Conservation (phyloP, 768 basidiomycete genomes). For the Russula griseocarnosa region DNA sequence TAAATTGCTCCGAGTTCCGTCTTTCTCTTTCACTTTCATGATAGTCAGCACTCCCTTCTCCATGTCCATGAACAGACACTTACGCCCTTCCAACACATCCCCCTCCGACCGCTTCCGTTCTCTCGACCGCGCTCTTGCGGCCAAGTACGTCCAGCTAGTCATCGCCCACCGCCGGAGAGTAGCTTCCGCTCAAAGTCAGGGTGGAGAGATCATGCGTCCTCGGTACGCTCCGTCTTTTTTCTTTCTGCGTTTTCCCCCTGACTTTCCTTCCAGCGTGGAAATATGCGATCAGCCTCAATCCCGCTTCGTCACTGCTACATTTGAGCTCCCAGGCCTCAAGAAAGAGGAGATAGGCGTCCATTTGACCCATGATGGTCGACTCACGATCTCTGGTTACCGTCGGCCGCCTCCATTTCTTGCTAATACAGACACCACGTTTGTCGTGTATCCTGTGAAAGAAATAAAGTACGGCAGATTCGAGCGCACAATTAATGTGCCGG, state of each 20-base stretch:
- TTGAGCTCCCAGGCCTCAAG: slow-evolving; percentile 54
- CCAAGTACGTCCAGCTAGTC: slow-evolving; percentile 24
- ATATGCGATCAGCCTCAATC: slow-evolving; percentile 42
- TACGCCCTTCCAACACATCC: slow-evolving; percentile 3
- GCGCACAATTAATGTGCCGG: slow-evolving; percentile 25
- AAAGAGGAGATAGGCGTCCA: slow-evolving; percentile 48
- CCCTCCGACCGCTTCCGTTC: slow-evolving; percentile 15
- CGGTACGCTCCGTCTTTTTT: slow-evolving; percentile 15
- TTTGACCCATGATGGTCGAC: slow-evolving; percentile 41
- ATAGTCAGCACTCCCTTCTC: slow-evolving; percentile 15
- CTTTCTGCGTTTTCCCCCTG: not conserved
- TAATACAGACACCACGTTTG: slow-evolving; percentile 11
- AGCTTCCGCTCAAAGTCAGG: slow-evolving; percentile 14
- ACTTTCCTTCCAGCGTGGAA: slow-evolving; percentile 39
- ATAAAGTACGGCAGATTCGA: slow-evolving; percentile 28
- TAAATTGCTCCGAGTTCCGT: not conserved
- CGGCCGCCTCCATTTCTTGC: slow-evolving; percentile 29
- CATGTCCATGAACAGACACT: slow-evolving; percentile 21
- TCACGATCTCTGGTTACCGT: slow-evolving; percentile 48
- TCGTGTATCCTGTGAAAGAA: slow-evolving; percentile 25
- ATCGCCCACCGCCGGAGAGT: slow-evolving; percentile 26
- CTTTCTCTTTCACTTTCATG: slow-evolving; percentile 18
- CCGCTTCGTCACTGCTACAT: slow-evolving; percentile 47
- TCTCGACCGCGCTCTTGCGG: slow-evolving; percentile 26
- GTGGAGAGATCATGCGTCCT: slow-evolving; percentile 24